Evolutionary conservation across 2,329 filamentous ascomycete species (phyloP).

Genomic region (Lachnellula subtilissima): DNA sequence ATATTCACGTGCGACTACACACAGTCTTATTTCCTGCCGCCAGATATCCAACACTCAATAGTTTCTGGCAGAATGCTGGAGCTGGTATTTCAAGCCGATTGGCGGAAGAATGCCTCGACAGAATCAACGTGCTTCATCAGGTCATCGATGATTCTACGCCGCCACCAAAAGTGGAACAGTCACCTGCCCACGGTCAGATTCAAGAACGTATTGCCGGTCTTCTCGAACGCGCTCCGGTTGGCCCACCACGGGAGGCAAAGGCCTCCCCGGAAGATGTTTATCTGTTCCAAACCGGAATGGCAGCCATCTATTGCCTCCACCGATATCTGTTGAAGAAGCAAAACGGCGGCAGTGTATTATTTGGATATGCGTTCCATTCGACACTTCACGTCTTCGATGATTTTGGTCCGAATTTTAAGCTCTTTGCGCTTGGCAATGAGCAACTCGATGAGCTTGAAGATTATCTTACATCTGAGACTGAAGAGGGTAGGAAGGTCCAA

Average conservation of each 20-base stretch:
- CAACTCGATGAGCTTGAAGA: conserved; percentile 42
- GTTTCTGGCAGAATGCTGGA: conserved; percentile 44
- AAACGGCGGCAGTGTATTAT: conserved; percentile 36
- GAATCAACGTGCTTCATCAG: conserved; percentile 34
- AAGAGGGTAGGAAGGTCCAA: conserved; percentile 36
- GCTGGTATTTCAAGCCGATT: conserved; percentile 43
- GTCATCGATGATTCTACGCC: conserved; percentile 29
- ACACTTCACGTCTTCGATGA: conserved; percentile 46
- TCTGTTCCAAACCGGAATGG: conserved; percentile 52
- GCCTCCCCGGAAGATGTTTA: conserved; percentile 41
- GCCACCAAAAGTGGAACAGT: conserved; percentile 34
- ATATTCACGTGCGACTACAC: conserved; percentile 36
- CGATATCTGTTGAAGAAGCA: conserved; percentile 35
- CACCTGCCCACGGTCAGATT: conserved; percentile 35
- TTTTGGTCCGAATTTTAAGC: conserved; percentile 37
- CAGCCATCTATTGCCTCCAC: conserved; percentile 42
- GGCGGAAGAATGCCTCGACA: conserved; percentile 39
- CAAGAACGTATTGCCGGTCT: conserved; percentile 39
- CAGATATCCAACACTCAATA: conserved; percentile 35
- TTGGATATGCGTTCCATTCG: conserved; percentile 49
- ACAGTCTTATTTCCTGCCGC: conserved; percentile 37
- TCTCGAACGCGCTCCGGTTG: conserved; percentile 36
- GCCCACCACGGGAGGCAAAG: conserved; percentile 6
- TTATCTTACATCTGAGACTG: conserved; percentile 35
- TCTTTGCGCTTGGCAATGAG: conserved; percentile 41